A percentile compares a stretch with the other conserved stretches of the same genome.
These are phyloP conservation scores for Podila clonocystis DNA, from an alignment of 192 early-diverging fungal genomes.

Conservation along the genomic window DNA sequence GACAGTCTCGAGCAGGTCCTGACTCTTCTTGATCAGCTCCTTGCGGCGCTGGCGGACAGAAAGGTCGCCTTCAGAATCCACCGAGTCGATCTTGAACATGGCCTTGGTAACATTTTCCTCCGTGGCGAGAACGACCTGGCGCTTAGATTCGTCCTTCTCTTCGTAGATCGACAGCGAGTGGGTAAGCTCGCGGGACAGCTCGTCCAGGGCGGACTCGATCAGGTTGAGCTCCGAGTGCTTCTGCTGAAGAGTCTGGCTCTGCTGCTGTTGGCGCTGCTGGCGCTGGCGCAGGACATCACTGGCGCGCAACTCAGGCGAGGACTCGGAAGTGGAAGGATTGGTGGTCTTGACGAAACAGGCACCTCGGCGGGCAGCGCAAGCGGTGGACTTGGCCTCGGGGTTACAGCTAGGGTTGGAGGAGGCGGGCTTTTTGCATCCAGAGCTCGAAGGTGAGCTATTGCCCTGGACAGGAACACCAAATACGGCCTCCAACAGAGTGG, in stretches of 20 bases:
- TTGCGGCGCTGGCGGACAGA: conserved; percentile 18
- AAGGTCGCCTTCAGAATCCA: conserved; percentile 13
- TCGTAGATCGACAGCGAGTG: background rate
- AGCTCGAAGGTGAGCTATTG: background rate
- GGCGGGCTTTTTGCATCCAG: background rate
- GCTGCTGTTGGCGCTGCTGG: conserved; percentile 6
- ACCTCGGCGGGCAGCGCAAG: background rate
- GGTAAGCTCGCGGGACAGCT: conserved; percentile 4
- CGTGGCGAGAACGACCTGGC: background rate
- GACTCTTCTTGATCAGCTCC: conserved; percentile 28
- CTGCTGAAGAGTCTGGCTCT: conserved; percentile 7
- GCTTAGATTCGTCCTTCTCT: background rate
- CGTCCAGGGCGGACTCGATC: conserved; percentile 37
- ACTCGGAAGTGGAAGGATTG: conserved; percentile 5
- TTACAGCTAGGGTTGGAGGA: background rate
- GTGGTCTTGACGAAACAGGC: background rate
- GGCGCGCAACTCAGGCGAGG: conserved; percentile 14
- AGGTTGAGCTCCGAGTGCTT: conserved; percentile 41
- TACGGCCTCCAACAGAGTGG: background rate
- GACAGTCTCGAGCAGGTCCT: conserved; percentile 16
- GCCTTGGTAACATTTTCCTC: conserved; percentile 26
- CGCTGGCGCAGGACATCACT: conserved; percentile 22
- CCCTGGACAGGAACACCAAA: background rate
- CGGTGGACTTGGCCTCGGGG: background rate
- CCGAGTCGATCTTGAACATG: conserved; percentile 21